Evolutionary conservation across 208 protist genomes (phyloP).

Genomic region (Phytomonas francai): DNA sequence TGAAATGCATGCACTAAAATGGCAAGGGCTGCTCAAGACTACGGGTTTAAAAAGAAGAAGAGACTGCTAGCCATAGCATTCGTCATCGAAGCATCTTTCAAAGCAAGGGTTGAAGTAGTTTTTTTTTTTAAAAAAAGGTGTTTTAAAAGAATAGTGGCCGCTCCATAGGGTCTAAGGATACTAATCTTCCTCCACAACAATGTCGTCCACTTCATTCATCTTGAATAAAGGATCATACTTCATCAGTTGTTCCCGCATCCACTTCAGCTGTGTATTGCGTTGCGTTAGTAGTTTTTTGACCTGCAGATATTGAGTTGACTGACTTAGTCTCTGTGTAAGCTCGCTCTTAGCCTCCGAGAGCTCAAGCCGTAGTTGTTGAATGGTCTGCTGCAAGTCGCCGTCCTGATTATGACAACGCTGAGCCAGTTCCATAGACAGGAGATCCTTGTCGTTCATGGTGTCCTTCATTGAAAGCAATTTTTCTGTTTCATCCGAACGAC

Average conservation of each 20-base stretch:
- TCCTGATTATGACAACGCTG: constrained; percentile 36
- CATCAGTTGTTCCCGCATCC: constrained; percentile 32
- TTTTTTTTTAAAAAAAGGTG: not conserved
- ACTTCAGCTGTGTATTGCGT: constrained; percentile 51
- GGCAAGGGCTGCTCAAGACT: not conserved
- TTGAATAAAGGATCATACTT: constrained; percentile 35
- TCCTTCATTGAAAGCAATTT: constrained; percentile 45
- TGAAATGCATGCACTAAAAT: not conserved
- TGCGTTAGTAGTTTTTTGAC: constrained; percentile 55
- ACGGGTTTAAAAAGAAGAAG: not conserved
- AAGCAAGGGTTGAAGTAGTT: not conserved
- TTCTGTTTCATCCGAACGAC: constrained; percentile 32
- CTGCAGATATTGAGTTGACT: constrained; percentile 75
- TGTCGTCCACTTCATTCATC: constrained; percentile 26
- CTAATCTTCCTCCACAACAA: constrained; percentile 50
- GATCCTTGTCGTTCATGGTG: constrained; percentile 36
- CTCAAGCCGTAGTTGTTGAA: constrained; percentile 42
- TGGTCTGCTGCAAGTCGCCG: constrained; percentile 17
- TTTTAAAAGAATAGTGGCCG: not conserved
- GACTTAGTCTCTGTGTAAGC: constrained; percentile 48
- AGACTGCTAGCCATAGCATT: not conserved
- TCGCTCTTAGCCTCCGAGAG: constrained; percentile 50
- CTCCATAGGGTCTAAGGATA: not conserved
- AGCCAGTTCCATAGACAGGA: constrained; percentile 23
- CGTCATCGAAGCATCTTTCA: not conserved